Base-by-base conservation (phyloP, 306 rosid genomes). In the Hylodesmum podocarpum region DNA sequence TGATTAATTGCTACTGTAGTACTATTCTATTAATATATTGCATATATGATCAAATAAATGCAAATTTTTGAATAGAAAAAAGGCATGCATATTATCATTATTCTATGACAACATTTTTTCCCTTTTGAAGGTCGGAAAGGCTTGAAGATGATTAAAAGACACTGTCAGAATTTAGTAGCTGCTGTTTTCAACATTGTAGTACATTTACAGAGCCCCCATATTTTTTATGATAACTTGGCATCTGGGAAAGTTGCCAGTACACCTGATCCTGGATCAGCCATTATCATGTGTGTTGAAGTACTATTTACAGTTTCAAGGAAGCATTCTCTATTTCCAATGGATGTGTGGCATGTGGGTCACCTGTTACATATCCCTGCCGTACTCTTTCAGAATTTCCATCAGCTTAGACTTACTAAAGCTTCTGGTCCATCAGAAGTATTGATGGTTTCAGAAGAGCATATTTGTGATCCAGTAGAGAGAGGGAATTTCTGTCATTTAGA, bases 201-300 rank as follows among this genome's bases (percentile, higher is more conserved):
- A 78, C 96, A 94, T 83, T 80, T 94, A 81, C 91, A 83, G 81
- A 85, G 82, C 87, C 95, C 88, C 3, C 78, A 1, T 34, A 90
- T 90, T 25, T 92, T 94, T 80, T 73, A 86, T 69, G 86, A 36
- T 81, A 82, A 77, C 72, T 49, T 57, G 85, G 63, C 80, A 2
- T 64, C 67, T 76, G 51, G 68, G 46, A 73, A 78, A 69, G 85
- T 76, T 43, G 59, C 76, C 59, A 58, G 47, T 67, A 64, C 82
- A 74, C 96, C 96, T 27, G 98, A 94, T 92, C 86, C 95, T 19
- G 97, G 97, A 82, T 65, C 98, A 18, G 88, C 90, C 76, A 83
- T 92, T 87, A 95, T 92, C 72, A 92, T 94, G 98, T 87, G 97
- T 77, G 90, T 92, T 87, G 92, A 92, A 81, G 91, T 92, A 71